Percentiles rank a stretch among this genome's conserved stretches.
phyloP scores from a whole-genome alignment of 176 grass and related monocot genomes.

The Ensete glaucum region DNA sequence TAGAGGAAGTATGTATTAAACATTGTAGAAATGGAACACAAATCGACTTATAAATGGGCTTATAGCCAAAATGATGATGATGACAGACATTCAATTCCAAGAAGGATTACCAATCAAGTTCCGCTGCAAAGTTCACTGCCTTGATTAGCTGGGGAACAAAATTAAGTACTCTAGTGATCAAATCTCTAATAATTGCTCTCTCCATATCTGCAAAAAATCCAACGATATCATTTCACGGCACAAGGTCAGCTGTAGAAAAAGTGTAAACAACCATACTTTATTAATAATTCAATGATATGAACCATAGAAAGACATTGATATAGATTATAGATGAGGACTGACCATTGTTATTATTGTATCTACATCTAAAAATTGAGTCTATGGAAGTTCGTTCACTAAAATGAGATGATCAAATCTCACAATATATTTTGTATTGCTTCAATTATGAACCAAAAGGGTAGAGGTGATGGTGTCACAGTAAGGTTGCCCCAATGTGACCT shows the following conservation, averaged over 20 bases:
- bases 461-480: no score
- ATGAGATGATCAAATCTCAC: background rate
- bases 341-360: background rate
- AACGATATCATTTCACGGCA: background rate
- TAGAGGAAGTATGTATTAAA: background rate
- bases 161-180: conserved; percentile 65
- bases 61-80: conserved; percentile 2
- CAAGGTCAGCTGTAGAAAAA: background rate
- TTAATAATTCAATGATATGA: background rate
- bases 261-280: background rate
- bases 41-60: conserved; percentile 7
- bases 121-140: conserved; percentile 90
- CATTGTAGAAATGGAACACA: background rate
- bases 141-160: conserved; percentile 72
- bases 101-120: conserved; percentile 85
- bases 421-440: background rate
- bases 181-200: conserved; percentile 90
- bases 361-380: background rate
- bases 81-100: background rate
- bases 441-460: background rate
- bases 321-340: background rate
- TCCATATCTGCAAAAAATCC: conserved; percentile 68
- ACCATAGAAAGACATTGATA: background rate
- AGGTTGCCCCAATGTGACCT: no score
- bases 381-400: background rate